These are phyloP conservation scores for Dothiorella sarmentorum DNA, from an alignment of 2,329 filamentous ascomycete species.

Conservation along the genomic window DNA sequence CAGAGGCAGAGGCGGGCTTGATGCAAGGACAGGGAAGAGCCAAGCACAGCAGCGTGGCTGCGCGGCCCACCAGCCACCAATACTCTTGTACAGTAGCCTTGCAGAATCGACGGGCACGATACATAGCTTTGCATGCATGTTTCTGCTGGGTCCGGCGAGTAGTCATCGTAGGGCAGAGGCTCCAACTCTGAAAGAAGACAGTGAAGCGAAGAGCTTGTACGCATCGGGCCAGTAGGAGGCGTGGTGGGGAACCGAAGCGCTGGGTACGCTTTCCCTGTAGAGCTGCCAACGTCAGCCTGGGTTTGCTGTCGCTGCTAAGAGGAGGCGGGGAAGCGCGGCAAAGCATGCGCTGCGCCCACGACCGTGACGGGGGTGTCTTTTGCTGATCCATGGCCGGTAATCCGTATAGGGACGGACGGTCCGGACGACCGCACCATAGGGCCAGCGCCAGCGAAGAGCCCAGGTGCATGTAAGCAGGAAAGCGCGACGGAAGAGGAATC, in stretches of 20 bases:
- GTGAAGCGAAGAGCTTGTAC: conserved; percentile 2
- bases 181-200: background rate
- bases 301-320: background rate
- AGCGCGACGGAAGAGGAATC: background rate
- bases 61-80: conserved; percentile 33
- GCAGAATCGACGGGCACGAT: conserved; percentile 29
- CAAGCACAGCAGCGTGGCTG: conserved; percentile 8
- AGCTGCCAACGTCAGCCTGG: background rate
- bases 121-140: conserved; percentile 3
- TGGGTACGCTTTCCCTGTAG: background rate
- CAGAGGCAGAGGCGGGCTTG: background rate
- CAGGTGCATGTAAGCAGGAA: background rate
- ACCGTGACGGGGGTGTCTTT: background rate
- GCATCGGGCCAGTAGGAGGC: background rate
- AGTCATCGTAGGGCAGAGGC: conserved; percentile 17
- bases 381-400: too few species aligned
- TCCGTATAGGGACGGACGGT: conserved; percentile 1
- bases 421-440: background rate
- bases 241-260: conserved; percentile 15
- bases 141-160: conserved; percentile 2
- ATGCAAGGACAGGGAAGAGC: background rate
- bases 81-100: conserved; percentile 36
- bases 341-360: conserved; percentile 1
- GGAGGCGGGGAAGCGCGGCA: conserved; percentile 9
- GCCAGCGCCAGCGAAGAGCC: background rate